These are phyloP conservation scores for Neurospora sp. DNA, from an alignment of 495 filamentous ascomycete genomes.

Conservation along the genomic window DNA sequence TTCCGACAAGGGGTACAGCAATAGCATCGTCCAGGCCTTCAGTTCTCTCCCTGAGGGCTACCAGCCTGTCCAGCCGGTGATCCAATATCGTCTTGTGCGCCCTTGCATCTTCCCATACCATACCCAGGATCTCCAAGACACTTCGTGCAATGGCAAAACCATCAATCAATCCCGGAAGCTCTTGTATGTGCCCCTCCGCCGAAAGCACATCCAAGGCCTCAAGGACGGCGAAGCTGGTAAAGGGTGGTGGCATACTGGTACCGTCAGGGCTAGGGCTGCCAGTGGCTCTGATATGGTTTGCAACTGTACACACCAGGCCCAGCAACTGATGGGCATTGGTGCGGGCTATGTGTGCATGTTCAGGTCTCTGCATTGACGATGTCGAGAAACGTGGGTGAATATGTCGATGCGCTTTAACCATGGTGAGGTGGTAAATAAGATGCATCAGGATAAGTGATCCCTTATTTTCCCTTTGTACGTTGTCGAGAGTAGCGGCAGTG, in stretches of 20 bases:
- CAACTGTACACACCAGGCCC: constrained; percentile 12
- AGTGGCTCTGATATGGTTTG: background rate
- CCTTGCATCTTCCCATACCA: constrained; percentile 15
- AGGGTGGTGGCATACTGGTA: constrained; percentile 10
- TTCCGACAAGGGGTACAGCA: background rate
- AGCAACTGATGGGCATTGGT: constrained; percentile 5
- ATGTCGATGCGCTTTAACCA: constrained; percentile 54
- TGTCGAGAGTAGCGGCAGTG: constrained; percentile 40
- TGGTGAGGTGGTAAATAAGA: constrained; percentile 48
- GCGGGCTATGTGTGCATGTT: constrained; percentile 9
- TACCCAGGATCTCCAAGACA: constrained; percentile 12
- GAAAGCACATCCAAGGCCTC: constrained; percentile 20
- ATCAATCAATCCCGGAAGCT: constrained; percentile 14
- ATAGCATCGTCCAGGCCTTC: background rate
- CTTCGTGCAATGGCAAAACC: constrained; percentile 11
- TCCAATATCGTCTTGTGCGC: constrained; percentile 13
- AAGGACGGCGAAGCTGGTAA: constrained; percentile 14
- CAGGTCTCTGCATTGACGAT: background rate
- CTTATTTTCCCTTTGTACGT: constrained; percentile 8
- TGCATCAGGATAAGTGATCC: constrained; percentile 51
- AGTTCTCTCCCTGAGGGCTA: constrained; percentile 8
- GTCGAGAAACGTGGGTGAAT: constrained; percentile 16
- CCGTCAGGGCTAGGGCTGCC: constrained; percentile 1
- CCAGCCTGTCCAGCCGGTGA: constrained; percentile 13
- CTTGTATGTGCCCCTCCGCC: constrained; percentile 11